Percentiles rank a stretch among this genome's conserved stretches.
phyloP scores from a whole-genome alignment of 257 asterid species.

The Ballota nigra region DNA sequence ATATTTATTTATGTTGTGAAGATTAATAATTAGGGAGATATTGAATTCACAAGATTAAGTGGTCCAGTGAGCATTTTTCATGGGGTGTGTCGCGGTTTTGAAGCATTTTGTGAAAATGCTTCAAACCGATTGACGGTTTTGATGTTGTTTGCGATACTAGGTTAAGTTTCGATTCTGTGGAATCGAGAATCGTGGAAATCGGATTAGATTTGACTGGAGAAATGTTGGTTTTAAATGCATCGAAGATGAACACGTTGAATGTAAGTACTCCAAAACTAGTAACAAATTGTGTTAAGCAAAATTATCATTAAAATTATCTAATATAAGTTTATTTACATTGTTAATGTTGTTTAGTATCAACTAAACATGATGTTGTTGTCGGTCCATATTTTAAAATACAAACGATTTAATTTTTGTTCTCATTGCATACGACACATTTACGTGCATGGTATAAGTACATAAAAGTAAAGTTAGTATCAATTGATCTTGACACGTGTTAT shows the following conservation, averaged over 20 bases:
- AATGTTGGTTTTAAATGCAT: conserved; percentile 23
- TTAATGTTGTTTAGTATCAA: neutral
- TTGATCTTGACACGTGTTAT: conserved; percentile 12
- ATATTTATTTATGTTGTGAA: conserved; percentile 14
- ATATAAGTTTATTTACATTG: neutral
- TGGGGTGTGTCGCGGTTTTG: conserved; percentile 35
- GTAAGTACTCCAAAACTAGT: neutral
- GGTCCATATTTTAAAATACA: no score
- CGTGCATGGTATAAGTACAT: neutral
- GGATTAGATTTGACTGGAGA: conserved; percentile 29
- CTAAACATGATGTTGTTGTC: neutral
- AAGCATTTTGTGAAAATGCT: conserved; percentile 35
- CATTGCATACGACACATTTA: neutral
- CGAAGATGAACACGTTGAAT: conserved; percentile 58
- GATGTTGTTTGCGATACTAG: neutral
- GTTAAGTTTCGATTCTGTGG: conserved; percentile 27
- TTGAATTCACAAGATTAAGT: conserved; percentile 32
- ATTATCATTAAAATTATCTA: neutral
- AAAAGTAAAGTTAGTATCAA: neutral
- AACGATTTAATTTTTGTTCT: neutral
- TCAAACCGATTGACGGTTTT: conserved; percentile 11
- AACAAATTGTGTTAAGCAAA: neutral
- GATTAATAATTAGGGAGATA: conserved; percentile 35
- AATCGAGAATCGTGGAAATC: conserved; percentile 42
- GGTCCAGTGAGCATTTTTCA: conserved; percentile 39